These are phyloP conservation scores for Diutina scorzettiae DNA, from an alignment of 1,139 yeast genomes.

Conservation along the genomic window DNA sequence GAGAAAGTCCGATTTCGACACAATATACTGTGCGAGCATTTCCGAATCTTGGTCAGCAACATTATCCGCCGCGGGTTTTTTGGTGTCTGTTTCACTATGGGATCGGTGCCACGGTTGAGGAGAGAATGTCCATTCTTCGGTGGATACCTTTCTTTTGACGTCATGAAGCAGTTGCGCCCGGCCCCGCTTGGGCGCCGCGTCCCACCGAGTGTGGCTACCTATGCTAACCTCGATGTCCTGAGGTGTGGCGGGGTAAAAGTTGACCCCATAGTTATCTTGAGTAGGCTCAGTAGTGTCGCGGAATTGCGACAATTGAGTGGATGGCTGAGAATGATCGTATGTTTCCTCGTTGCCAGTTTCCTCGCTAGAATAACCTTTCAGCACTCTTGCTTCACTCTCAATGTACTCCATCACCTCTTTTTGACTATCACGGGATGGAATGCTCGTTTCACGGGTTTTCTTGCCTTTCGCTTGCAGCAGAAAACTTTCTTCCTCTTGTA, in stretches of 20 bases:
- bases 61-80: neutral
- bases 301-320: neutral
- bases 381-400: no score
- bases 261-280: neutral
- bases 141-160: neutral
- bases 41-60: neutral
- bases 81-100: neutral
- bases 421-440: no score
- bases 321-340: no score
- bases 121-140: neutral
- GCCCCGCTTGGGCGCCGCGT: neutral
- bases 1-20: slow-evolving; percentile 44
- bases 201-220: neutral
- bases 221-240: neutral
- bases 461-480: no score
- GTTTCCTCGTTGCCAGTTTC: no score
- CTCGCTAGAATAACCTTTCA: no score
- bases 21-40: neutral
- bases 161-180: neutral
- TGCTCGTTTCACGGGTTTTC: no score
- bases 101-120: neutral
- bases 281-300: neutral
- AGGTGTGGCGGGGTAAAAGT: neutral
- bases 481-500: no score
- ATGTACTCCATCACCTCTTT: no score